Base-by-base conservation (phyloP, 2,329 filamentous ascomycete species). In the Verticillium dahliae region DNA sequence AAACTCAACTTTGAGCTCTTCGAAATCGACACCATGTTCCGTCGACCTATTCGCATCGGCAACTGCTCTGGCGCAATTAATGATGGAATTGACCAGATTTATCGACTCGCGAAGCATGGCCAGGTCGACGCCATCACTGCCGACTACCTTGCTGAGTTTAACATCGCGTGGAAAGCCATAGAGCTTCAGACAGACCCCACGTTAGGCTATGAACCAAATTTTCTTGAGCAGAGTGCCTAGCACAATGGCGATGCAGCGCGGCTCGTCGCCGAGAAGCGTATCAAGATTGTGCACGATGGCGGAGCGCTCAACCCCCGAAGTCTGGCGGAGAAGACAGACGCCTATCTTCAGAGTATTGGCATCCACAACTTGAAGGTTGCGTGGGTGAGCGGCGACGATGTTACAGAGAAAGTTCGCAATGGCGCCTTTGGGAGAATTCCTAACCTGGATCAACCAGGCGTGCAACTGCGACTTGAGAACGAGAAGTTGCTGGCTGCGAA, bases 241-340 rank as follows among this genome's bases (percentile, higher is more conserved):
- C 66, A 74, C 15, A 66, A 68, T 77, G 3, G 67, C 73, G 45
- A 72, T 72, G 45, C 71, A 69, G 60, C 66, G 77, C 9, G 71
- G 18, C 82, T 63, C 70, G 75, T 71, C 14, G 62, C 68, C 1
- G 71, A 79, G 57, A 79, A 82, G 62, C 68, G 74, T 0, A 85
- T 85, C 71, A 83, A 82, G 63, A 73, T 86, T 13, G 74, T 84
- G 39, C 74, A 85, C 61, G 85, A 86, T 65, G 84, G 84, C 2
- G 84, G 85, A 0, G 81, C 79, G 2, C 74, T 82, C 15, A 82
- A 86, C 61, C 84, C 84, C 0, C 75, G 75, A 61, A 81, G 78
- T 0, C 67, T 87, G 15, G 81, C 81, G 0, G 66, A 78, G 58
- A 69, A 65, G 54, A 68, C 72, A 2, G 65, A 64, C 31, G 67